Percentiles rank a stretch among this genome's conserved stretches.
These are phyloP conservation scores for Fusarium falciforme DNA, from an alignment of 2,329 filamentous ascomycete species.

Conservation along the genomic window DNA sequence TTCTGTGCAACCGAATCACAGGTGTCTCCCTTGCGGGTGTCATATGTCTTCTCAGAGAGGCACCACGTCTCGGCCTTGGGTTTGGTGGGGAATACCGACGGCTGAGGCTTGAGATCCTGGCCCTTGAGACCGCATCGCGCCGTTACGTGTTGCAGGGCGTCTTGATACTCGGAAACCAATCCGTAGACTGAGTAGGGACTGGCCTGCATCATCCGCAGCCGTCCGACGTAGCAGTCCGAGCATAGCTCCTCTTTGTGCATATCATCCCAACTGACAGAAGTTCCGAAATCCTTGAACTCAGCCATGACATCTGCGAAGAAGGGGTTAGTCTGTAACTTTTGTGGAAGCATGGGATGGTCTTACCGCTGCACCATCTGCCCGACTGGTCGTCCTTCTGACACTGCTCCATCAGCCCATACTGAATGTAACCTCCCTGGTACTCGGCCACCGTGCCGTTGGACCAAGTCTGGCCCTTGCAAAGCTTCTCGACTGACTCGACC, in stretches of 20 bases:
- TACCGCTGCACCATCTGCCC: constrained; percentile 28
- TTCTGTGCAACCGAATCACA: no score
- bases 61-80: no score
- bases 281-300: not conserved
- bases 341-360: not conserved
- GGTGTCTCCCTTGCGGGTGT: no score
- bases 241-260: not conserved
- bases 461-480: constrained; percentile 1
- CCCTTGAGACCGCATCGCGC: no score
- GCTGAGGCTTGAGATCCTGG: no score
- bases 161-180: no score
- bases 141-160: no score
- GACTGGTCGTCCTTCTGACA: constrained; percentile 19
- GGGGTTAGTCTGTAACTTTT: not conserved
- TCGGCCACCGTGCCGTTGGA: not conserved
- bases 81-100: no score
- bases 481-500: not conserved
- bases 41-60: no score
- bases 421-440: constrained; percentile 8
- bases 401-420: constrained; percentile 17
- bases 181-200: not conserved
- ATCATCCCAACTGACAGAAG: constrained; percentile 7
- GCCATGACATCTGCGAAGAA: not conserved
- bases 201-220: constrained; percentile 30
- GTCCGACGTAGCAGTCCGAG: constrained; percentile 22